These are phyloP conservation scores for Aspergillus brunneoviolaceus DNA, from an alignment of 2,329 filamentous ascomycete genomes.

Conservation along the genomic window DNA sequence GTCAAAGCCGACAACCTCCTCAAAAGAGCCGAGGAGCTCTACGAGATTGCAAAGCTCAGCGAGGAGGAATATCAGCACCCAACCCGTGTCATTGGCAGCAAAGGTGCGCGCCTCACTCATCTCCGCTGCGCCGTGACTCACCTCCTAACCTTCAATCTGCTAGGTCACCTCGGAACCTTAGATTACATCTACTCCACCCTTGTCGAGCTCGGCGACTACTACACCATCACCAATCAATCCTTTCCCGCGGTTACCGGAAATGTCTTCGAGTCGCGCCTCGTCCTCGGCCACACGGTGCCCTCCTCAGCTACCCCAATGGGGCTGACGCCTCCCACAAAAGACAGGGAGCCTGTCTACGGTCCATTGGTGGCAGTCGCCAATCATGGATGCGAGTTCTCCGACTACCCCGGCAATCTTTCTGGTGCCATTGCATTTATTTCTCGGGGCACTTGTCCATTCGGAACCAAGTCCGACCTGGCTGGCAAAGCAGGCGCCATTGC, in stretches of 20 bases:
- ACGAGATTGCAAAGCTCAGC: constrained; percentile 59
- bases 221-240: constrained; percentile 49
- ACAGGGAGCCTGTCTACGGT: constrained; percentile 49
- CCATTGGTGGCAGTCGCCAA: constrained; percentile 50
- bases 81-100: constrained; percentile 68
- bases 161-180: constrained; percentile 61
- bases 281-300: constrained; percentile 57
- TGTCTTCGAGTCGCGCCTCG: constrained; percentile 59
- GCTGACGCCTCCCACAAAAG: constrained; percentile 55
- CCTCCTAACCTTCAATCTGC: neutral
- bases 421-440: constrained; percentile 69
- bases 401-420: constrained; percentile 59
- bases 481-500: constrained; percentile 70
- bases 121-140: neutral
- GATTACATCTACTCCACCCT: constrained; percentile 61
- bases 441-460: constrained; percentile 70
- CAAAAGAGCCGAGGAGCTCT: constrained; percentile 60
- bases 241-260: constrained; percentile 62
- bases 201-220: constrained; percentile 35
- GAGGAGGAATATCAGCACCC: constrained; percentile 65
- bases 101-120: constrained; percentile 48
- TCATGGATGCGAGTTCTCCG: constrained; percentile 61
- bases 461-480: constrained; percentile 67
- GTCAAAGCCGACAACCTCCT: constrained; percentile 59
- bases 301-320: constrained; percentile 59